Evolutionary conservation across 2,329 filamentous ascomycete species (phyloP), one percentile per base, ranked within the genome.

Genomic region (Phyllosticta citriasiana): DNA sequence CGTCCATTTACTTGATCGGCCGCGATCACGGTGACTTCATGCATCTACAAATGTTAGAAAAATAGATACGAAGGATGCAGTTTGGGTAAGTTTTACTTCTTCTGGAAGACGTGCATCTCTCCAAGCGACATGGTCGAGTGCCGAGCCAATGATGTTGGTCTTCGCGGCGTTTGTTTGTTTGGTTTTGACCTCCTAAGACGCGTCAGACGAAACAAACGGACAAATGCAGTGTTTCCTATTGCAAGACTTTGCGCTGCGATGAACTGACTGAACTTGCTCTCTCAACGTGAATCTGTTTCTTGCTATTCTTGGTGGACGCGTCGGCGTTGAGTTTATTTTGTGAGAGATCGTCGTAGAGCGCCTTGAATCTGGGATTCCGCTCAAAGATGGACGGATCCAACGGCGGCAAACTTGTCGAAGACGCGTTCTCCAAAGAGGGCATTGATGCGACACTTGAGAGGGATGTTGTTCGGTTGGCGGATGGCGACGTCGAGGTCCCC

Each of bases 331-430:
- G 65, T 66, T 76, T 77, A 55, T 74, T 72, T 0, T 70, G 68
- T 54, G 71, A 73, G 0, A 80, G 66, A 64, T 79, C 76, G 54
- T 74, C 72, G 66, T 79, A 79, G 1, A 80, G 67, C 0, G 72
- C 67, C 16, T 76, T 75, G 60, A 80, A 79, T 35, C 73, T 74
- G 0, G 77, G 75, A 59, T 79, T 78, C 0, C 70, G 68, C 25
- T 74, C 65, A 0, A 78, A 62, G 0, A 73, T 65, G 1, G 63
- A 62, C 0, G 73, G 70, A 26, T 77, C 71, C 1, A 78, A 67
- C 24, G 75, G 76, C 1, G 76, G 76, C 5, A 78, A 66, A 77
- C 79, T 79, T 16, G 2, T 51, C 16, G 9, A n/a, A 56, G 27
- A 19, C n/a, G 16, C 2, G 12, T 6, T 22, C 2, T 26, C 16